Evolutionary conservation across 805 yeast species (phyloP), one percentile per base, ranked within the genome.

Genomic region (Candida sithepensis): DNA sequence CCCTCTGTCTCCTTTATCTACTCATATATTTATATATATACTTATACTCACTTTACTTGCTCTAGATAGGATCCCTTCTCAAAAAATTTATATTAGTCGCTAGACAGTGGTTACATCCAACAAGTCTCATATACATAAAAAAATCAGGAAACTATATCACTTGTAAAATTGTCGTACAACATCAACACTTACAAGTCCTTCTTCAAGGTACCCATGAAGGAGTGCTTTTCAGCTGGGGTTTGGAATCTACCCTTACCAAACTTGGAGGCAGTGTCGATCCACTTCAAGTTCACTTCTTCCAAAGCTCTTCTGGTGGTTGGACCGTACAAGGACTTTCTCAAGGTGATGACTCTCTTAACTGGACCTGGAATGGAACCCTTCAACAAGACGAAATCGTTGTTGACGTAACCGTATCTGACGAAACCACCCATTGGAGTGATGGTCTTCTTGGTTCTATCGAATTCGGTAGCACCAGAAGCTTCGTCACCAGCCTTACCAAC

Each of bases 171-270:
- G n/a, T n/a, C n/a, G n/a, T n/a, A n/a, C n/a, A n/a, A n/a, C n/a
- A n/a, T n/a, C n/a, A n/a, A 10, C 28, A 44, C 50, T 51, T 82
- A 79, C 73, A 88, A 83, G 78, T 91, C 97, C 85, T 88, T 91
- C 96, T 94, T 94, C 75, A 94, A 86, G 72, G 99, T 92, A 82
- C 99, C 99, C 82, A 91, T 70, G 92, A 94, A 94, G 73, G 99
- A 96, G 73, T 85, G 90, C 91, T 95, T 95, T 85, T 94, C 99
- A 76, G 97, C 98, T 69, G 97, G 96, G 71, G 99, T 94, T 83
- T 94, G 99, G 98, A 94, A 94, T 86, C 99, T 94, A 84, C 99
- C 99, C 89, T 94, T 95, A 87, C 99, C 99, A 91, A 94, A 94
- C 81, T 92, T 91, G 71, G 99, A 94, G 73, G 99, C 96, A 69